Conservation (phyloP, 2,329 filamentous ascomycete species). For the Calonectria hawksworthii region DNA sequence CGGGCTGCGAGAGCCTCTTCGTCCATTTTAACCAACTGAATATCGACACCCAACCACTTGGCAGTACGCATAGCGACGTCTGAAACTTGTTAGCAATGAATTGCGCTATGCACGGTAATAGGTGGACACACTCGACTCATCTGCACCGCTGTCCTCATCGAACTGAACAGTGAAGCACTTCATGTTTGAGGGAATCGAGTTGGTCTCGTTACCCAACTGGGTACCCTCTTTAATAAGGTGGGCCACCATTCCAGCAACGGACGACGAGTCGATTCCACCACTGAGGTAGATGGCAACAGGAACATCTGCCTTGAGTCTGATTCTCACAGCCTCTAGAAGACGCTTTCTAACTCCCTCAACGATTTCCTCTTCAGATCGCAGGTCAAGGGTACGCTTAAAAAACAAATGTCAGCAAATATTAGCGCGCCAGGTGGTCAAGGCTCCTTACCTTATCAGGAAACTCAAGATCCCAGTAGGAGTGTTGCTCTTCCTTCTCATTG, state of each 20-base stretch:
- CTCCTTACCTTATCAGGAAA: neutral
- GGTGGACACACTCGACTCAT: neutral
- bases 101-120: neutral
- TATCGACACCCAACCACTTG: neutral
- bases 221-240: neutral
- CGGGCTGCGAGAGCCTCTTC: neutral
- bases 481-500: slow-evolving; percentile 1
- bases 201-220: neutral
- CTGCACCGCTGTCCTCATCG: neutral
- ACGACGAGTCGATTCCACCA: slow-evolving; percentile 71
- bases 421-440: too few relatives aligned
- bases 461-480: slow-evolving; percentile 7
- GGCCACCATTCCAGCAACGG: slow-evolving; percentile 57
- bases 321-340: slow-evolving; percentile 54
- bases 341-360: neutral
- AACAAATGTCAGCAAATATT: neutral
- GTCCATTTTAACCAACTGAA: neutral
- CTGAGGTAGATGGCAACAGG: slow-evolving; percentile 69
- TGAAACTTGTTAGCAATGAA: neutral
- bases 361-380: neutral
- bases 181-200: neutral
- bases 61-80: neutral
- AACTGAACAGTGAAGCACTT: slow-evolving; percentile 5
- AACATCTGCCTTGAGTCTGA: slow-evolving; percentile 69
- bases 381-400: neutral